These are phyloP conservation scores for Filobasidium floriforme DNA, from an alignment of 768 basidiomycete species.

Conservation along the genomic window DNA sequence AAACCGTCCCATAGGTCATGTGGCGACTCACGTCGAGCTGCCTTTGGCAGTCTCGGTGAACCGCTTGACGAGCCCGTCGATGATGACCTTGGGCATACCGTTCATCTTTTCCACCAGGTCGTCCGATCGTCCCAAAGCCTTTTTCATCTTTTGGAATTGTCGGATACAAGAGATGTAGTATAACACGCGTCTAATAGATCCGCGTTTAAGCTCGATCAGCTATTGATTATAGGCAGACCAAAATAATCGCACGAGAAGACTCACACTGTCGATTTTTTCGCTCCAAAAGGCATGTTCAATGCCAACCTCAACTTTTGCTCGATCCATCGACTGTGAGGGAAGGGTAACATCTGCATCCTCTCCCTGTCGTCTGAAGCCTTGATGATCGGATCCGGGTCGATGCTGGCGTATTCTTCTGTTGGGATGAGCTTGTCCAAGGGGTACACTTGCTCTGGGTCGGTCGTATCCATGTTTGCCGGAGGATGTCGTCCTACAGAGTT, in stretches of 20 bases:
- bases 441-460: constrained; percentile 59
- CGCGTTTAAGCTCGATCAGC: background rate
- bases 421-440: constrained; percentile 62
- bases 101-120: constrained; percentile 55
- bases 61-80: constrained; percentile 66
- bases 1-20: background rate
- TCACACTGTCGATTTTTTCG: constrained; percentile 53
- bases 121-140: constrained; percentile 48
- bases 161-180: constrained; percentile 78
- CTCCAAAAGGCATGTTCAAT: constrained; percentile 21
- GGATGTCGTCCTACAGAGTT: constrained; percentile 62
- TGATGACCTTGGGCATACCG: constrained; percentile 56
- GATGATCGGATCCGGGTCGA: constrained; percentile 56
- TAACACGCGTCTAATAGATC: constrained; percentile 58
- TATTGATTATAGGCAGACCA: background rate
- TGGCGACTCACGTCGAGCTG: constrained; percentile 54
- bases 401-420: constrained; percentile 67
- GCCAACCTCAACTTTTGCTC: constrained; percentile 47
- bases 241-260: constrained; percentile 38
- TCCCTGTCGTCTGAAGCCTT: constrained; percentile 51
- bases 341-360: constrained; percentile 57
- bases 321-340: constrained; percentile 60
- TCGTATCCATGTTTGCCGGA: constrained; percentile 59
- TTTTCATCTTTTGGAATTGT: constrained; percentile 54
- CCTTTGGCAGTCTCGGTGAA: constrained; percentile 72